Base-by-base conservation (phyloP, 768 basidiomycete genomes). In the Mycena indigotica region DNA sequence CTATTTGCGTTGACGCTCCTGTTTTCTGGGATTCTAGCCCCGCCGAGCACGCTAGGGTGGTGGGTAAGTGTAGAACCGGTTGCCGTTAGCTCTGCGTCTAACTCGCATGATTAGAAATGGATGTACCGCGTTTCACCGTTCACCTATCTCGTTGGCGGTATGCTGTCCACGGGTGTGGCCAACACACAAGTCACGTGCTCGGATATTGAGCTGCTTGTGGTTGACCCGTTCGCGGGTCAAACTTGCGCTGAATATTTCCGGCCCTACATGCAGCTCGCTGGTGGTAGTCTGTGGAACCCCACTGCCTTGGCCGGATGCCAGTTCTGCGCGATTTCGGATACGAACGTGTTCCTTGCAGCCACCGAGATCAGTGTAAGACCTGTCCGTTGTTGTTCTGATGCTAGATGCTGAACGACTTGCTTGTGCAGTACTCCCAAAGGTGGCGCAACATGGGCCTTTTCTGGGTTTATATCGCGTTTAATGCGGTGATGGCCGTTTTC, bases 401-500 rank as follows among this genome's bases (percentile, higher is more conserved):
- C 49, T 19, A 3, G 49, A 19, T 49, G 62, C 84, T 58, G 69
- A 72, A 50, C 80, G 63, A 1, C 81, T 74, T 61, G 26, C 21
- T 29, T 50, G 25, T 28, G 21, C 72, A 72, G 55, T 90, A 87
- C 59, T 58, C 65, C 4, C 70, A 84, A 50, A 73, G 72, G 23
- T 86, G 84, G 84, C 71, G 84, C 32, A 73, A 86, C 67, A 70
- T 84, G 46, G 84, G 84, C 2, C 63, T 87, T 41, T 63, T 86
- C 58, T 72, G 75, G 56, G 83, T 66, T 0, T 83, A 74, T 63
- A 75, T 77, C 19, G 56, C 68, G 1, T 80, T 84, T 63, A 85
- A 86, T 44, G 80, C 83, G 55, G 3, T n/a, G 5, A 58, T 30
- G 66, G 80, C 72, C 6, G 24, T 29, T 30, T 64, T 60, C 13